Percentiles rank a stretch among this genome's conserved stretches.
These are phyloP conservation scores for Paramyrothecium sp. DNA, from an alignment of 2,329 filamentous ascomycete species.

Conservation along the genomic window DNA sequence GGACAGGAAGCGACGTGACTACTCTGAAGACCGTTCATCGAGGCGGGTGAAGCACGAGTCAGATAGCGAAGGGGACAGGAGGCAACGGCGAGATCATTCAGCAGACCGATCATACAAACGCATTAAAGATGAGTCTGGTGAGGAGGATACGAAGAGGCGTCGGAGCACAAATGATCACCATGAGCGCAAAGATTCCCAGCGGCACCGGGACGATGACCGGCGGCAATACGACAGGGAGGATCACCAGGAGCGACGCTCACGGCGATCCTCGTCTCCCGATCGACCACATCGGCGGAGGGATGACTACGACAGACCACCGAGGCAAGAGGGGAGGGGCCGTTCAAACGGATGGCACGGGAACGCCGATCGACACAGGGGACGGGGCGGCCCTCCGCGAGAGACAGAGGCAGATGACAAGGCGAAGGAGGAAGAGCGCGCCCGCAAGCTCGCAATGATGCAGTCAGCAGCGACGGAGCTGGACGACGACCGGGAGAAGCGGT, in stretches of 20 bases:
- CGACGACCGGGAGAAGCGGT: slow-evolving; percentile 63
- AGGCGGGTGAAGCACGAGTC: slow-evolving; percentile 15
- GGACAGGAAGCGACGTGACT: slow-evolving; percentile 15
- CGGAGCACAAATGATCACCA: slow-evolving; percentile 13
- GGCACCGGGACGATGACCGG: slow-evolving; percentile 26
- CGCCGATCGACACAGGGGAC: neutral
- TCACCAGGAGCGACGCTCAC: slow-evolving; percentile 26
- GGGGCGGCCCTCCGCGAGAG: slow-evolving; percentile 9
- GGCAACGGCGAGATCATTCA: slow-evolving; percentile 13
- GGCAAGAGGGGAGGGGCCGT: neutral
- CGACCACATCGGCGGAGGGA: slow-evolving; percentile 1
- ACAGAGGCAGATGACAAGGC: slow-evolving; percentile 21
- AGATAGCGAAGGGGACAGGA: slow-evolving; percentile 13
- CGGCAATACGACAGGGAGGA: slow-evolving; percentile 22
- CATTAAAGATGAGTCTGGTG: slow-evolving; percentile 16
- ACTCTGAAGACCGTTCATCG: slow-evolving; percentile 19
- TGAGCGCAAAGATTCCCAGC: slow-evolving; percentile 9
- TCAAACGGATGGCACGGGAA: neutral
- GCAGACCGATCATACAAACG: slow-evolving; percentile 14
- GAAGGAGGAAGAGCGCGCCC: slow-evolving; percentile 57
- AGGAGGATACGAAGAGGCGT: slow-evolving; percentile 10
- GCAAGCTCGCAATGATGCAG: slow-evolving; percentile 72
- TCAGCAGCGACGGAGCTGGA: slow-evolving; percentile 69
- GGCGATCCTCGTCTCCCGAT: slow-evolving; percentile 7
- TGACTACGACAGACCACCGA: slow-evolving; percentile 16